Evolutionary conservation across 2,329 filamentous ascomycete species (phyloP).

Genomic region (Colletotrichum sp.): DNA sequence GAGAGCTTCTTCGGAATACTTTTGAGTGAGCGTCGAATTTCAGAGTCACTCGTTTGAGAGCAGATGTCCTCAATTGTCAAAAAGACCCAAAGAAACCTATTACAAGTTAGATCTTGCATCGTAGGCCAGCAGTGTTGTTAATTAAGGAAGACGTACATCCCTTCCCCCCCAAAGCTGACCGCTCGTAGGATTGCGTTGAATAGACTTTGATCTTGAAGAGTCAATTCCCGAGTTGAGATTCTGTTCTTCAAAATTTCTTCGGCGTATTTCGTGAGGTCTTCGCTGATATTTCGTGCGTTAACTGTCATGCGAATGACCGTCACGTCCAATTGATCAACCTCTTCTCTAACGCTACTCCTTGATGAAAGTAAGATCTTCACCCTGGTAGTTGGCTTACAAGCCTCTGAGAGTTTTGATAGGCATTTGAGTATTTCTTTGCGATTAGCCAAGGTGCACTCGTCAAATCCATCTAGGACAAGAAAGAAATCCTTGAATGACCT

Average conservation of each 20-base stretch:
- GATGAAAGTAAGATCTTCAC: not conserved
- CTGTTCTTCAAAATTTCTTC: not conserved
- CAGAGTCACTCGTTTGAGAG: slow-evolving; percentile 21
- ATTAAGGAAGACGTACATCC: slow-evolving; percentile 39
- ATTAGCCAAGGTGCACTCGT: not conserved
- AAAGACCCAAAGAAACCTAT: slow-evolving; percentile 45
- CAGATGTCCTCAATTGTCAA: slow-evolving; percentile 41
- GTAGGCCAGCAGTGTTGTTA: too few species aligned
- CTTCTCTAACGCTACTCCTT: not conserved
- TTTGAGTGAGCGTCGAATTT: not conserved
- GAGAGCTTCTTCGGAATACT: not conserved
- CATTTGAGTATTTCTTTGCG: too few species aligned
- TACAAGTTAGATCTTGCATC: not conserved
- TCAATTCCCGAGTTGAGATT: not conserved
- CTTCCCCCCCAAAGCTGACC: slow-evolving; percentile 25
- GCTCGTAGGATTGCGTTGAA: not conserved
- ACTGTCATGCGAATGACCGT: not conserved
- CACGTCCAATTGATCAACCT: not conserved
- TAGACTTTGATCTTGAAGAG: not conserved
- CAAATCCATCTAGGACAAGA: too few species aligned
- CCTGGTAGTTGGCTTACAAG: not conserved
- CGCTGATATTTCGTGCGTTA: not conserved
- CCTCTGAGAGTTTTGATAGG: too few species aligned
- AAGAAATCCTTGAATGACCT: too few species aligned
- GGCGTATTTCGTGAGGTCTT: not conserved